phyloP scores from a whole-genome alignment of 306 rosid species.

The Casuarina equisetifolia region DNA sequence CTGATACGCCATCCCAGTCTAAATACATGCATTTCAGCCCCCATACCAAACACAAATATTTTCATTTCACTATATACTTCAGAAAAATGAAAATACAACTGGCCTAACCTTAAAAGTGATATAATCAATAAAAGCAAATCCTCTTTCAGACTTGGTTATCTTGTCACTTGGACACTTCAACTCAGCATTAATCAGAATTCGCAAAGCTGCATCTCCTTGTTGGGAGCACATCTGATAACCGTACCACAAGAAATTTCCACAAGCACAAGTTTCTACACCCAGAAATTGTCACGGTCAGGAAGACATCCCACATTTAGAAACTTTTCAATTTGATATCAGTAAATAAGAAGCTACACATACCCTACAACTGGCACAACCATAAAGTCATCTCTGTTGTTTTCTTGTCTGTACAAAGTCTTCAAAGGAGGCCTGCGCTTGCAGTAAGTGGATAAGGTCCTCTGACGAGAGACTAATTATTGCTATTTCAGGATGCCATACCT shows the following conservation, averaged over 20 bases:
- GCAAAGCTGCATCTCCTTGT: slow-evolving; percentile 43
- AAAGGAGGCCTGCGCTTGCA: slow-evolving; percentile 46
- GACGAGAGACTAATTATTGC: slow-evolving; percentile 42
- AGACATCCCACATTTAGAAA: slow-evolving; percentile 16
- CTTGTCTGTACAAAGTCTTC: slow-evolving; percentile 36
- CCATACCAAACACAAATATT: slow-evolving; percentile 32
- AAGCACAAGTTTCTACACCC: slow-evolving; percentile 28
- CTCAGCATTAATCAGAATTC: slow-evolving; percentile 45
- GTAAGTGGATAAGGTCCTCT: slow-evolving; percentile 53
- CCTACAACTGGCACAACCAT: slow-evolving; percentile 39
- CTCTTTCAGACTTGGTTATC: slow-evolving; percentile 42
- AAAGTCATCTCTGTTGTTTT: slow-evolving; percentile 42
- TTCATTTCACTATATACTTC: slow-evolving; percentile 35
- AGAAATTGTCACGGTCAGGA: slow-evolving; percentile 15
- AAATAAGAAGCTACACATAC: slow-evolving; percentile 27
- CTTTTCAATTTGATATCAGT: slow-evolving; percentile 6
- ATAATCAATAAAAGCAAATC: slow-evolving; percentile 34
- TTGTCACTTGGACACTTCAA: slow-evolving; percentile 41
- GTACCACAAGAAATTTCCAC: slow-evolving; percentile 35
- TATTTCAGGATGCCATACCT: slow-evolving; percentile 56
- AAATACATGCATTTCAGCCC: slow-evolving; percentile 25
- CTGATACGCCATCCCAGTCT: slow-evolving; percentile 17
- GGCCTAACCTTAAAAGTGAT: slow-evolving; percentile 41
- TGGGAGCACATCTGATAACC: slow-evolving; percentile 49
- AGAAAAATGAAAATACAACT: slow-evolving; percentile 37